A percentile compares a stretch with the other conserved stretches of the same genome.
phyloP scores from a whole-genome alignment of 2,329 filamentous ascomycete species.

The Cladosporium oxysporum region DNA sequence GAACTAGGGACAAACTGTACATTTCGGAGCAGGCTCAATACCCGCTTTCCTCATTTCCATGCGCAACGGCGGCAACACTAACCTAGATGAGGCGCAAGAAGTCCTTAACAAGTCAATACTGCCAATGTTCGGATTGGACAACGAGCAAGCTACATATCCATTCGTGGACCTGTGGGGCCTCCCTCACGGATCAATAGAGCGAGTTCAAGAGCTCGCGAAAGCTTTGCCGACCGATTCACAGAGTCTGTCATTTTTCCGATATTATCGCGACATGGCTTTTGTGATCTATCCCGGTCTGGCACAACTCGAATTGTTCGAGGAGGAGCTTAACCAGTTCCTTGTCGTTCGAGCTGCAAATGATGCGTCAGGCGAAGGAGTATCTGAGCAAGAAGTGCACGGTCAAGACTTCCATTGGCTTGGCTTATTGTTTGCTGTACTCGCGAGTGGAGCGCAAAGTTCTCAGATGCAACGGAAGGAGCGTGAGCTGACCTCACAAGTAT shows the following conservation, averaged over 20 bases:
- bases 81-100: slow-evolving; percentile 57
- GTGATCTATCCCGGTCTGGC: slow-evolving; percentile 63
- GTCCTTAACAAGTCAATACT: slow-evolving; percentile 62
- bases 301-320: slow-evolving; percentile 57
- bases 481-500: slow-evolving; percentile 65
- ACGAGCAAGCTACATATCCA: slow-evolving; percentile 65
- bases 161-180: slow-evolving; percentile 66
- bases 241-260: slow-evolving; percentile 59
- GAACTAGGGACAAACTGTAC: slow-evolving; percentile 59
- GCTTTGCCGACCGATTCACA: slow-evolving; percentile 60
- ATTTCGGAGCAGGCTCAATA: slow-evolving; percentile 63
- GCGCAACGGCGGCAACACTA: slow-evolving; percentile 40
- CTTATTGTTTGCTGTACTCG: slow-evolving; percentile 62
- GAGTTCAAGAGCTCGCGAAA: slow-evolving; percentile 59
- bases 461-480: slow-evolving; percentile 59
- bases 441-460: slow-evolving; percentile 63
- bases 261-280: slow-evolving; percentile 59
- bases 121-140: slow-evolving; percentile 63
- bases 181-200: slow-evolving; percentile 59
- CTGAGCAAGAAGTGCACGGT: slow-evolving; percentile 58
- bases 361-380: slow-evolving; percentile 46
- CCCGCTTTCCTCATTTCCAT: slow-evolving; percentile 60
- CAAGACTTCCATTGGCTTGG: slow-evolving; percentile 61
- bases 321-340: slow-evolving; percentile 56
- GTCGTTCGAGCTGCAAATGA: slow-evolving; percentile 51